Base-by-base conservation (phyloP, 441 rosid species). In the Populus hybrid region DNA sequence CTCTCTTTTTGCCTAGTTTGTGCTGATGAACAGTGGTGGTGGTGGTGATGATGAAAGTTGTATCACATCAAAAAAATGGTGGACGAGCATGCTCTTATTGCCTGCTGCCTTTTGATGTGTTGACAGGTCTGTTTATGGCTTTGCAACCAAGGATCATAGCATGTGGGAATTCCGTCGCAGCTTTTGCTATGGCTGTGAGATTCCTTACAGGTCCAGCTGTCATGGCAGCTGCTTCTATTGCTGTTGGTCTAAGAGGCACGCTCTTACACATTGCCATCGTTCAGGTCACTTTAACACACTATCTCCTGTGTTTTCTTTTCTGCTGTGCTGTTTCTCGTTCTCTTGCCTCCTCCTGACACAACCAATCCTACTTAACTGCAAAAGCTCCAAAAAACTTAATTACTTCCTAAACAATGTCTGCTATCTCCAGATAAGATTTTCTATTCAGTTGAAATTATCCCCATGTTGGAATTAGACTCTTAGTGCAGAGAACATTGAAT, bases 101-200 rank as follows among this genome's bases (percentile, higher is more conserved):
- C 40, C 36, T 57, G 11, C 18, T 4, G 21, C 67, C 66, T 23
- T 14, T 73, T 73, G 83, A 81, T 79, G 82, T 38, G 71, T 26
- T 77, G 32, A 69, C 87, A 95, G 99, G 99, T 70, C 84, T 95
- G 90, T 95, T 95, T 88, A 94, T 95, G 99, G 99, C 99, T 40
- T 86, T 95, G 89, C 97, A 95, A 83, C 99, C 98, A 61, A 92
- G 86, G 32, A 30, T 30, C 32, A 30, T 30, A 30, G 32, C 32
- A 30, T 30, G 32, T 30, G 32, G 32, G 32, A 95, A 95, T 83
- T 87, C 91, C 69, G 74, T 86, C 30, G 99, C 99, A 80, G 83
- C 90, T 81, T 91, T 95, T 81, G 86, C 99, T 2, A 91, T 92
- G 92, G 92, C 83, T 12, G 91, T 95, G 85, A 94, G 99, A 88